Base-by-base conservation (phyloP, 1,284 basidiomycete species). In the Cryptococcus jaspeensis region DNA sequence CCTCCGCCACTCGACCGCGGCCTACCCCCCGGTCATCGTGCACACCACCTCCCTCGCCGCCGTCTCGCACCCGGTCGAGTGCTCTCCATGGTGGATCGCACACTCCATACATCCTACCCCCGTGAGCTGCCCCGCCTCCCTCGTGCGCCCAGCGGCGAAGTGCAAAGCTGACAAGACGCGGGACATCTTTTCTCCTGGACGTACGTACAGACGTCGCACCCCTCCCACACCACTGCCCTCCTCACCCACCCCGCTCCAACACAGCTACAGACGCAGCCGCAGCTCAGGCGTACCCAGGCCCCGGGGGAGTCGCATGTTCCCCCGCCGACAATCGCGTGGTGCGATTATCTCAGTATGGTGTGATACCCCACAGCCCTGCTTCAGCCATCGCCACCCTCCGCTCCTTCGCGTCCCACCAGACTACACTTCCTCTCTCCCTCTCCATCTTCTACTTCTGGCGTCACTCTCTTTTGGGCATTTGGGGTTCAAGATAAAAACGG, bases 291-390 rank as follows among this genome's bases (percentile, higher is more conserved):
- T 11, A 44, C 39, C n/a, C 18, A 41, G 46, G 41, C 25, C 16
- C 16, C 36, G 28, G 52, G 32, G 36, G 38, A 35, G n/a, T 22
- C 35, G 18, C 35, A 18, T 50, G 51, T 60, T 2, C 60, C 60
- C 18, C 50, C 56, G 11, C 54, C 60, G 22, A 62, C 60, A 2
- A 56, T 62, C 42, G 57, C 57, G n/a, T 62, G 61, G 61, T 55
- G 53, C 40, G 61, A 63, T 57, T 41, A 58, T 45, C 55, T 63
- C 23, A 58, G 53, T 42, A 63, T 63, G 58, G 50, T 63, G 15
- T 63, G 52, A 35, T 8, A 32, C 28, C 28, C 28, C 28, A 32
- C 5, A 32, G 28, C 28, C 28, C 28, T 35, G 15, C 44, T 44
- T 18, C 20, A 13, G 5, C 18, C 28, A 18, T 18, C 20, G 3